Conservation (phyloP, 495 filamentous ascomycete genomes). For the Neurospora sp. region DNA sequence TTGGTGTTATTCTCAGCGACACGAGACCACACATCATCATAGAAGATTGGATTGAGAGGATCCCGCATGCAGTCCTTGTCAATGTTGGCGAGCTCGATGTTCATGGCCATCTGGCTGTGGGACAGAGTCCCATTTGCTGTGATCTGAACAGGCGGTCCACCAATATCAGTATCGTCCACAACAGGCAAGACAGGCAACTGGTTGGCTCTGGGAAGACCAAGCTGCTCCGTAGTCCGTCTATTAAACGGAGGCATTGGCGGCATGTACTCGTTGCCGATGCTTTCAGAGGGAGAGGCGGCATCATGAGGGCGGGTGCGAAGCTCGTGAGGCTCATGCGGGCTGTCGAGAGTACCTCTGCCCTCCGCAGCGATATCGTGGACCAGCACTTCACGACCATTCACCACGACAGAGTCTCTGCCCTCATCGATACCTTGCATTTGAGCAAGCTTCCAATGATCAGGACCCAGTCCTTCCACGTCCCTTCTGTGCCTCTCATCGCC, state of each 20-base stretch:
- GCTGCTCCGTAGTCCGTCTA: slow-evolving; percentile 39
- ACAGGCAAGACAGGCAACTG: slow-evolving; percentile 56
- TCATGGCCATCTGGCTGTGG: slow-evolving; percentile 47
- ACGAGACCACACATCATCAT: slow-evolving; percentile 77
- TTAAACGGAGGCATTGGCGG: slow-evolving; percentile 41
- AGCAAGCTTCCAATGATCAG: slow-evolving; percentile 55
- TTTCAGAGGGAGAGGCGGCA: slow-evolving; percentile 8
- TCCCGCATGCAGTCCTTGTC: slow-evolving; percentile 57
- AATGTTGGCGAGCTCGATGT: slow-evolving; percentile 50
- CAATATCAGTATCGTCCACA: slow-evolving; percentile 71
- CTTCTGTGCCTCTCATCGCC: slow-evolving; percentile 52
- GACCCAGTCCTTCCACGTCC: slow-evolving; percentile 69
- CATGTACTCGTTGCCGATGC: slow-evolving; percentile 30
- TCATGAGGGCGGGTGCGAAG: slow-evolving; percentile 9
- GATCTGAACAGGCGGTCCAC: slow-evolving; percentile 48
- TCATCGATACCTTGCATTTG: slow-evolving; percentile 43
- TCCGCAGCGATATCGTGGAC: slow-evolving; percentile 47
- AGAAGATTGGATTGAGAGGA: slow-evolving; percentile 74
- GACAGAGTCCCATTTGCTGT: slow-evolving; percentile 25
- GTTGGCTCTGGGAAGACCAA: slow-evolving; percentile 51
- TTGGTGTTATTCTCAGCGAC: slow-evolving; percentile 91
- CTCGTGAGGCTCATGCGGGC: slow-evolving; percentile 32
- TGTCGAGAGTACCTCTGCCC: slow-evolving; percentile 46
- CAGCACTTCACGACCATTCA: slow-evolving; percentile 56
- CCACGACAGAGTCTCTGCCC: slow-evolving; percentile 58